A percentile compares a stretch with the other conserved stretches of the same genome.
These are phyloP conservation scores for Brassica hybrid DNA, from an alignment of 441 rosid genomes.

Conservation along the genomic window DNA sequence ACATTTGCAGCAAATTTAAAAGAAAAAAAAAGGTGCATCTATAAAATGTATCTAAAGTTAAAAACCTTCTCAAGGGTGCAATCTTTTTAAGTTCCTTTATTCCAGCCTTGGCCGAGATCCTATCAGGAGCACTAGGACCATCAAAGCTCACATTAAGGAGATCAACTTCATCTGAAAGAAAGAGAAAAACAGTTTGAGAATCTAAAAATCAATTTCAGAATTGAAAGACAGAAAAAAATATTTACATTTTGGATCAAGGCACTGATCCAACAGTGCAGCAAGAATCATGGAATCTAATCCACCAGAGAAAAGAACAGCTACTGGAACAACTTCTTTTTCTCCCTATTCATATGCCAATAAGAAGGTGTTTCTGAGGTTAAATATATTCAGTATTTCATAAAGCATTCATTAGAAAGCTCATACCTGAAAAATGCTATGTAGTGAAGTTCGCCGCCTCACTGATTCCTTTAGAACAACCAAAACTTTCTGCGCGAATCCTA, in stretches of 20 bases:
- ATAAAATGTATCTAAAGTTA: neutral
- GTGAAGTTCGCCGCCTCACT: conserved; percentile 65
- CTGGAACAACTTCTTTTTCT: conserved; percentile 60
- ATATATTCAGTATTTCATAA: neutral
- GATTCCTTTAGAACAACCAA: conserved; percentile 65
- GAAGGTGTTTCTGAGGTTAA: neutral
- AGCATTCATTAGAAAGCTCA: conserved; percentile 7
- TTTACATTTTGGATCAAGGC: conserved; percentile 75
- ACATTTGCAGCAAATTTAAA: neutral
- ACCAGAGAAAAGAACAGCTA: conserved; percentile 93
- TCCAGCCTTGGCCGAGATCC: neutral
- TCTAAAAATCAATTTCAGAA: conserved; percentile 13
- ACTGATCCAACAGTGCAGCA: conserved; percentile 80
- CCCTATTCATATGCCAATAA: conserved; percentile 50
- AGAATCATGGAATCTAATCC: conserved; percentile 97
- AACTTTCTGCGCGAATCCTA: conserved; percentile 60
- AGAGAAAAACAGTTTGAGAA: neutral
- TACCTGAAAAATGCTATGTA: conserved; percentile 65
- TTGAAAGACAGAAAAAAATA: neutral
- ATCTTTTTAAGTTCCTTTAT: neutral
- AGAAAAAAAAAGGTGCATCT: neutral
- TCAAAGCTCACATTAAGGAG: conserved; percentile 93
- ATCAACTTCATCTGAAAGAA: conserved; percentile 74
- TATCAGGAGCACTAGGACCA: conserved; percentile 64
- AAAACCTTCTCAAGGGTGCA: conserved; percentile 58